Evolutionary conservation across 2,329 filamentous ascomycete species (phyloP), one percentile per base, ranked within the genome.

Genomic region (Colletotrichum sublineola): DNA sequence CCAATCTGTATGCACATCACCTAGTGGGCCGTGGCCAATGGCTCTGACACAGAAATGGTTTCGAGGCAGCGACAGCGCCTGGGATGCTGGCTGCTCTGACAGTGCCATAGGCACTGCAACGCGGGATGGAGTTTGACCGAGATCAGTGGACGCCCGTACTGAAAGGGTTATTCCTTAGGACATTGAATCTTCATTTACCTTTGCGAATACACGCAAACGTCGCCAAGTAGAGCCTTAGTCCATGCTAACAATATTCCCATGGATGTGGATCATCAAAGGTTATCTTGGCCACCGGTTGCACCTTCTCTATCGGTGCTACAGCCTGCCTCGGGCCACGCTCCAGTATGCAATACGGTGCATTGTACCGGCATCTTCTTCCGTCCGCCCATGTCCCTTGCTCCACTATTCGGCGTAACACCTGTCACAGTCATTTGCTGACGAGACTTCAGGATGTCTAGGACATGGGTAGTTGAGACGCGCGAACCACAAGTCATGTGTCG

Each of bases 31-130:
- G 60, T 72, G 65, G 52, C 14, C 31, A 20, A 7, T n/a, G 60
- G 46, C 60, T 20, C 56, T 65, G 70, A 73, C 66, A 73, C 70
- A 73, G 60, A 50, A 40, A 64, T n/a, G 70, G 70, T 73, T 70
- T 69, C 66, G 69, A 69, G 55, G 60, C 46, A 63, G 64, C 57
- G 29, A 48, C 63, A 24, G 46, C 55, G 33, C 64, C 70, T 56
- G 56, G 61, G 58, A 68, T 72, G 58, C 15, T 44, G 42, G 52
- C 58, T 61, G 40, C 29, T 71, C 31, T 61, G 33, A 33, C 56
- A 24, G 24, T 24, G 24, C 24, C 24, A 24, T 24, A 24, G 24
- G 24, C 24, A 24, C 24, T 24, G 24, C 24, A 24, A 24, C 24
- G 33, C 12, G 36, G 53, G 44, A 72, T 69, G 50, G 55, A 56